These are phyloP conservation scores for Claviceps sp. DNA, from an alignment of 2,329 filamentous ascomycete species.

Conservation along the genomic window DNA sequence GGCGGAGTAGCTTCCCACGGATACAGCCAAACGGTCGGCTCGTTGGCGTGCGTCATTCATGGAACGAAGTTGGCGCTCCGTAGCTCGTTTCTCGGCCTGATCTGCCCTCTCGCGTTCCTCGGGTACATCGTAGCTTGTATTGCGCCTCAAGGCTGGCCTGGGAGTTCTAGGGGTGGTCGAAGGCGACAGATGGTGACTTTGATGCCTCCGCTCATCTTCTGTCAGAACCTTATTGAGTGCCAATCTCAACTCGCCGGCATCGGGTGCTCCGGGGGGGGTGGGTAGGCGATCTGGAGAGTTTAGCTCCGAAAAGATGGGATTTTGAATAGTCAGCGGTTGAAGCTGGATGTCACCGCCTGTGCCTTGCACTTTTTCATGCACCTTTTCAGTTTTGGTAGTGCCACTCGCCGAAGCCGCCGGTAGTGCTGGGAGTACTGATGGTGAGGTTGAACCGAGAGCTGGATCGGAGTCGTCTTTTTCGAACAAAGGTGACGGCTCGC, in stretches of 20 bases:
- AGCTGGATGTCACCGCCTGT: background rate
- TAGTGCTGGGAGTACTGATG: background rate
- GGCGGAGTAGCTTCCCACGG: conserved; percentile 25
- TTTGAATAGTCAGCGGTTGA: background rate
- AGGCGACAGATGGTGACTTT: conserved; percentile 7
- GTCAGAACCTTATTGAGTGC: conserved; percentile 26
- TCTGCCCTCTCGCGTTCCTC: conserved; percentile 27
- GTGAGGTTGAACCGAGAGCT: conserved; percentile 4
- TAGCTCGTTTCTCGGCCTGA: conserved; percentile 23
- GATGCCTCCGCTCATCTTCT: conserved; percentile 13
- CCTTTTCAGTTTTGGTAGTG: background rate
- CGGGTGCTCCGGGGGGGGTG: conserved; percentile 22
- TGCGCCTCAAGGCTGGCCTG: conserved; percentile 27
- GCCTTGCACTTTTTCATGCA: background rate
- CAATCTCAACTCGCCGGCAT: conserved; percentile 24
- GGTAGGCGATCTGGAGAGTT: conserved; percentile 9
- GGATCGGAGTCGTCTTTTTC: conserved; percentile 8
- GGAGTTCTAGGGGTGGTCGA: conserved; percentile 11
- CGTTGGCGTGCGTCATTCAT: conserved; percentile 27
- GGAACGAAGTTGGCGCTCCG: conserved; percentile 24
- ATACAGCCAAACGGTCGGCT: conserved; percentile 25
- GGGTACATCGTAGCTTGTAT: conserved; percentile 29
- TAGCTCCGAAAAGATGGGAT: background rate
- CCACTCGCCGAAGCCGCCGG: background rate
- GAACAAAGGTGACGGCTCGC: conserved; percentile 3